A percentile compares a stretch with the other conserved stretches of the same genome.
Evolutionary conservation across 495 filamentous ascomycete species (phyloP).

Genomic region (Daldinia loculata): DNA sequence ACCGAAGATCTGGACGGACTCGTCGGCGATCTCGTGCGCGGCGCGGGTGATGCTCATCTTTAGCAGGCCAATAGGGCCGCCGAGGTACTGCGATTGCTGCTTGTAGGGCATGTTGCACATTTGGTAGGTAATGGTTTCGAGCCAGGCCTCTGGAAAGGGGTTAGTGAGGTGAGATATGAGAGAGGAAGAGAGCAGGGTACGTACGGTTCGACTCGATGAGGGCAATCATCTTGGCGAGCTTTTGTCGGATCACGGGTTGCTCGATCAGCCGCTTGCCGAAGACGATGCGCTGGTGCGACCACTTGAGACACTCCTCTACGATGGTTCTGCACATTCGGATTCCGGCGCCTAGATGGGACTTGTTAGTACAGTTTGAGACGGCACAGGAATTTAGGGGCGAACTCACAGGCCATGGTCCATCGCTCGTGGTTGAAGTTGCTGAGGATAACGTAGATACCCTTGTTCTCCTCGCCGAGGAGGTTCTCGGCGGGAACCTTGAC

Average conservation of each 20-base stretch:
- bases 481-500: conserved; percentile 85
- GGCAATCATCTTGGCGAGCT: conserved; percentile 90
- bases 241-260: conserved; percentile 86
- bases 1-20: conserved; percentile 87
- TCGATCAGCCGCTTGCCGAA: conserved; percentile 83
- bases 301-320: conserved; percentile 87
- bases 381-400: not conserved
- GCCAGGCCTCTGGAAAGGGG: conserved; percentile 68
- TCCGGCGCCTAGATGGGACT: conserved; percentile 57
- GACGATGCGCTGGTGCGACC: conserved; percentile 88
- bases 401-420: conserved; percentile 69
- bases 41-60: conserved; percentile 80
- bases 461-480: conserved; percentile 83
- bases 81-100: conserved; percentile 77
- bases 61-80: conserved; percentile 83
- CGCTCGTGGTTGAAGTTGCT: conserved; percentile 87
- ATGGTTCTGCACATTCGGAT: conserved; percentile 72
- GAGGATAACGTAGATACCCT: conserved; percentile 89
- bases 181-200: not conserved
- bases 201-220: conserved; percentile 74
- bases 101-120: conserved; percentile 87
- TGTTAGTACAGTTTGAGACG: conserved; percentile 14
- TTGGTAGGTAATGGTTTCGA: conserved; percentile 82
- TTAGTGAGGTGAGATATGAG: not conserved
- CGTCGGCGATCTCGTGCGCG: conserved; percentile 83